Conservation (phyloP, 805 yeast species). For the Metschnikowia peoriensis region DNA sequence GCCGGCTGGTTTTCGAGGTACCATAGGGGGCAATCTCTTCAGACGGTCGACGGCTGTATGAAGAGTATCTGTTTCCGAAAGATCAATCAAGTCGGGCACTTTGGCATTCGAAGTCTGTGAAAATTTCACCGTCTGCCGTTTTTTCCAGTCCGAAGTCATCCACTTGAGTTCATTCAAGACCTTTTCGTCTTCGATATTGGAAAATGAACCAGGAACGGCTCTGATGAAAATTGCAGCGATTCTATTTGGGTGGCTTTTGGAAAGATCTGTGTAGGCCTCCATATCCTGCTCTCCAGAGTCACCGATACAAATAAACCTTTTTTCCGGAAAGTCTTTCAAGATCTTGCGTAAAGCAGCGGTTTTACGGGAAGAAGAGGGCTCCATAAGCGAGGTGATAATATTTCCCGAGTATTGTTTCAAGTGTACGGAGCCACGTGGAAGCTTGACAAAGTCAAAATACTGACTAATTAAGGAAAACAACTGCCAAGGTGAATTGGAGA, state of each 20-base stretch:
- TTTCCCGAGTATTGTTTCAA: constrained; percentile 86
- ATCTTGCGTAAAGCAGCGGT: constrained; percentile 61
- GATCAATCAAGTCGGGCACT: constrained; percentile 35
- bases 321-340: constrained; percentile 67
- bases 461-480: constrained; percentile 59
- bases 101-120: constrained; percentile 1
- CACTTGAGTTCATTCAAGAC: constrained; percentile 31
- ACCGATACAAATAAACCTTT: constrained; percentile 82
- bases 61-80: constrained; percentile 27
- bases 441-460: constrained; percentile 51
- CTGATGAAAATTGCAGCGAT: constrained; percentile 77
- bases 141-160: constrained; percentile 19
- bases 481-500: constrained; percentile 95
- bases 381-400: constrained; percentile 75
- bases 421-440: constrained; percentile 83
- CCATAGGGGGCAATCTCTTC: constrained; percentile 36
- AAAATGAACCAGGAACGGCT: constrained; percentile 67
- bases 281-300: constrained; percentile 95
- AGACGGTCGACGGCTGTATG: constrained; percentile 9
- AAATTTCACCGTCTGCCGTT: constrained; percentile 10
- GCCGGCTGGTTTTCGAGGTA: constrained; percentile 47
- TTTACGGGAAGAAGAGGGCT: constrained; percentile 84
- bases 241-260: constrained; percentile 58
- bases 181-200: constrained; percentile 46
- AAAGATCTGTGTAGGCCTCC: constrained; percentile 81